Conservation (phyloP, 1,284 basidiomycete genomes). For the Sphaerobolus stellatus region DNA sequence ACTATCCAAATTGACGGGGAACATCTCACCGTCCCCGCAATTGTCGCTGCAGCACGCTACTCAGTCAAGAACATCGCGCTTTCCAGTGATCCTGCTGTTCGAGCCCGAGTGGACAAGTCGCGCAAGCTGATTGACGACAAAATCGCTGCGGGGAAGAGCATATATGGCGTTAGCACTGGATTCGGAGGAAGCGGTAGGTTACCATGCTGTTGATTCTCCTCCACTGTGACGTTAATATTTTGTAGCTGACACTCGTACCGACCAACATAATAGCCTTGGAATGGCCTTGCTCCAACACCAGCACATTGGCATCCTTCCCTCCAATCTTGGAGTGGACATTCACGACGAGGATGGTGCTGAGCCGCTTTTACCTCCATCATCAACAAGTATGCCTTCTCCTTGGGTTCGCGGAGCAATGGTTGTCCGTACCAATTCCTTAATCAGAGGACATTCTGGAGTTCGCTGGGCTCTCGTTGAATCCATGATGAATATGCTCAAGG, state of each 20-base stretch:
- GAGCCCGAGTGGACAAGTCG: slow-evolving; percentile 54
- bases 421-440: slow-evolving; percentile 83
- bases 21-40: slow-evolving; percentile 60
- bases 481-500: slow-evolving; percentile 71
- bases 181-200: slow-evolving; percentile 72
- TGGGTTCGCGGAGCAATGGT: slow-evolving; percentile 90
- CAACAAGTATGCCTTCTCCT: slow-evolving; percentile 79
- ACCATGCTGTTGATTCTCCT: not conserved
- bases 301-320: slow-evolving; percentile 67
- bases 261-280: slow-evolving; percentile 66
- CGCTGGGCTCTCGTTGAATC: slow-evolving; percentile 79
- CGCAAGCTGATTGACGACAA: slow-evolving; percentile 64
- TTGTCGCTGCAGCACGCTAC: slow-evolving; percentile 33
- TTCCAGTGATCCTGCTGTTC: slow-evolving; percentile 27
- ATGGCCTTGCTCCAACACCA: slow-evolving; percentile 80
- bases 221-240: slow-evolving; percentile 15
- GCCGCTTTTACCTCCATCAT: slow-evolving; percentile 66
- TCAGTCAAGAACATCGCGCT: slow-evolving; percentile 31
- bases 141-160: slow-evolving; percentile 63
- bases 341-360: slow-evolving; percentile 32
- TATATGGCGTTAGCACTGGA: slow-evolving; percentile 83
- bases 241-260: slow-evolving; percentile 67
- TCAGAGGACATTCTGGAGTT: slow-evolving; percentile 86
- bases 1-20: slow-evolving; percentile 67
- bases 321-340: slow-evolving; percentile 34